These are phyloP conservation scores for Amylostereum chailletii DNA, from an alignment of 1,284 basidiomycete genomes.

Conservation along the genomic window DNA sequence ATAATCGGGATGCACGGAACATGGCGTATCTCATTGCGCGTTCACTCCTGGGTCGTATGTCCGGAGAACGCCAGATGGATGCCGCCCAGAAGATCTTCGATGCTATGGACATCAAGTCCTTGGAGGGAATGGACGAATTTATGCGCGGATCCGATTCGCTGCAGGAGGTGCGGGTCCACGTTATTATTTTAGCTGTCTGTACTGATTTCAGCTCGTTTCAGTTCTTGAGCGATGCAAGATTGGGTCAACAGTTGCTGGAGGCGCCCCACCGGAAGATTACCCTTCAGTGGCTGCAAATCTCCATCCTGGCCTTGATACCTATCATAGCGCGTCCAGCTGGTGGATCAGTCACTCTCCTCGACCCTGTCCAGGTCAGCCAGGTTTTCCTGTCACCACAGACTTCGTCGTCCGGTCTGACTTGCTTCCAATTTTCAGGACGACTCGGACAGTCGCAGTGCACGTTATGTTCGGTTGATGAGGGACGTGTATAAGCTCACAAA, in stretches of 20 bases:
- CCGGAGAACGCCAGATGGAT: conserved; percentile 48
- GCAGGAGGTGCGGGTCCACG: conserved; percentile 29
- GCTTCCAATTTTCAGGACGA: conserved; percentile 9
- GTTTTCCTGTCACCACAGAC: not conserved
- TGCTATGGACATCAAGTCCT: conserved; percentile 34
- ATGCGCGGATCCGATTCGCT: conserved; percentile 24
- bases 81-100: conserved; percentile 41
- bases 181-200: not conserved
- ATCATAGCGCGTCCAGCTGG: conserved; percentile 36
- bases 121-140: conserved; percentile 36
- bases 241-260: conserved; percentile 38
- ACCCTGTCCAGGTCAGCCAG: no score
- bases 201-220: conserved; percentile 25
- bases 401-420: no score
- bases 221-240: conserved; percentile 30
- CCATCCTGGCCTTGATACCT: conserved; percentile 40
- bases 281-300: conserved; percentile 43
- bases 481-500: conserved; percentile 59
- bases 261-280: conserved; percentile 57
- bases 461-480: conserved; percentile 49
- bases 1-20: conserved; percentile 41
- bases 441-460: conserved; percentile 22
- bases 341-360: no score
- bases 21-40: conserved; percentile 53
- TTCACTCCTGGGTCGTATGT: conserved; percentile 42